These are phyloP conservation scores for Ophiosphaerella korrae DNA, from an alignment of 2,329 filamentous ascomycete genomes.

Conservation along the genomic window DNA sequence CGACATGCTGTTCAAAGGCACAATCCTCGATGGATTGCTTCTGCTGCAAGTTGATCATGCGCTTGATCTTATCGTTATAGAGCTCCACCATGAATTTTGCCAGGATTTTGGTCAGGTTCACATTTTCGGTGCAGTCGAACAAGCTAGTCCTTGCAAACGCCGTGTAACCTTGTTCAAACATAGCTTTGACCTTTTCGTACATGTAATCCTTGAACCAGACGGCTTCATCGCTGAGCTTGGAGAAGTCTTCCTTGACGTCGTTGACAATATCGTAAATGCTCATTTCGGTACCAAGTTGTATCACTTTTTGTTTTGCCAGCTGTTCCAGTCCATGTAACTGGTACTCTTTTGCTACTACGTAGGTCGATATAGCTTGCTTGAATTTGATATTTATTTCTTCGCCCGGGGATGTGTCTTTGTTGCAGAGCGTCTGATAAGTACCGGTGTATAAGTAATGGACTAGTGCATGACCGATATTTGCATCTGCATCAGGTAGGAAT, in stretches of 20 bases:
- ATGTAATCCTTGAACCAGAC: conserved; percentile 19
- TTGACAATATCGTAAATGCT: conserved; percentile 15
- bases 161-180: conserved; percentile 16
- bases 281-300: conserved; percentile 7
- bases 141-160: conserved; percentile 10
- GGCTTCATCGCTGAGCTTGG: conserved; percentile 5
- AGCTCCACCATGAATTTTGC: conserved; percentile 11
- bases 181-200: conserved; percentile 6
- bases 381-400: conserved; percentile 11
- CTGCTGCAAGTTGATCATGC: conserved; percentile 4
- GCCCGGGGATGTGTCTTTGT: not conserved
- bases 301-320: conserved; percentile 13
- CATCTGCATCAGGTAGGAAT: not conserved
- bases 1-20: too few species aligned
- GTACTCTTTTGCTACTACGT: conserved; percentile 14
- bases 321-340: conserved; percentile 14
- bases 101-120: conserved; percentile 9
- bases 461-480: not conserved
- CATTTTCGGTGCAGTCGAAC: conserved; percentile 13
- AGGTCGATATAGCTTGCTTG: conserved; percentile 18
- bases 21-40: too few species aligned
- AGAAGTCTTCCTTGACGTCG: conserved; percentile 11
- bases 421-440: not conserved
- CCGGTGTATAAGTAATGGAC: not conserved
- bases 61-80: conserved; percentile 11